Evolutionary conservation across 169 alveolate genomes (phyloP).

Genomic region (Cryptosporidium sp.): DNA sequence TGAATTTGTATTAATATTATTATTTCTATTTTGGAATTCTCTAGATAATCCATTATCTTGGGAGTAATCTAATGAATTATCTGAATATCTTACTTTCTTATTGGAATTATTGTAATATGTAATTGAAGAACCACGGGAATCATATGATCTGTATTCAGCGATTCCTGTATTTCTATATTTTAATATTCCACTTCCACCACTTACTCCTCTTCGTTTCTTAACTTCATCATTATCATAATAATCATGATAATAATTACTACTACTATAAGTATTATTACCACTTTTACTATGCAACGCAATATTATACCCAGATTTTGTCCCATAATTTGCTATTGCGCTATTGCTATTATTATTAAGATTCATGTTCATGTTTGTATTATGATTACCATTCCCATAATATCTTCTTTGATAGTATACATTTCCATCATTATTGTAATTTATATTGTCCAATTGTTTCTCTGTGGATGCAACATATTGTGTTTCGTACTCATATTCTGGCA

Average conservation of each 20-base stretch:
- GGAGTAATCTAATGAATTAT: conserved; percentile 11
- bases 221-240: conserved; percentile 14
- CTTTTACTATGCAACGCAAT: neutral
- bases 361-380: neutral
- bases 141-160: conserved; percentile 10
- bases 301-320: neutral
- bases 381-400: conserved; percentile 28
- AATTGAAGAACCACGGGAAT: conserved; percentile 32
- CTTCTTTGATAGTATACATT: conserved; percentile 23
- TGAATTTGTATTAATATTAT: neutral
- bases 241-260: neutral
- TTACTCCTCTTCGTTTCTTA: conserved; percentile 12
- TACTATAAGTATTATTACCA: neutral
- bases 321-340: neutral
- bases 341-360: neutral
- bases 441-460: conserved; percentile 13
- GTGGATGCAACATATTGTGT: conserved; percentile 51
- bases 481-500: conserved; percentile 27
- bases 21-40: conserved; percentile 2
- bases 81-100: conserved; percentile 3
- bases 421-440: neutral
- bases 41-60: neutral
- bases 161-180: conserved; percentile 11
- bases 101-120: neutral
- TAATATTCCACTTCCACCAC: conserved; percentile 17